phyloP scores from a whole-genome alignment of 1,284 basidiomycete species.

The Ganoderma lucidum region DNA sequence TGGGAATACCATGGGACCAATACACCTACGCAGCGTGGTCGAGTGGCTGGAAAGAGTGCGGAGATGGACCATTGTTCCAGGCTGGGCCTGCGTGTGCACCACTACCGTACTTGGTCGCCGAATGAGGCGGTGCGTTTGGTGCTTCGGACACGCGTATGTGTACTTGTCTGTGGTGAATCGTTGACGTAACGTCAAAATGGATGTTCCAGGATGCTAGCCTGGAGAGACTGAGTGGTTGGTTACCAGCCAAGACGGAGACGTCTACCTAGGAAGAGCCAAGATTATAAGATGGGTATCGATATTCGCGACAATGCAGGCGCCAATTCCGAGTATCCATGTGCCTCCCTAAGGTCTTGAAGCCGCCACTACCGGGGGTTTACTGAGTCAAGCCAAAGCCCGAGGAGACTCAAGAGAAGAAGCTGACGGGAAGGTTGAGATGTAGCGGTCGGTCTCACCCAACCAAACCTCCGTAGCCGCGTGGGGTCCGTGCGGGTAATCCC shows the following conservation, averaged over 20 bases:
- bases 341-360: neutral
- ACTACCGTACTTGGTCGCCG: neutral
- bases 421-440: neutral
- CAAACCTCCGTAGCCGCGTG: no score
- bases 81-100: neutral
- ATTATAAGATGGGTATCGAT: neutral
- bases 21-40: neutral
- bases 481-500: neutral
- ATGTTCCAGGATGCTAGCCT: neutral
- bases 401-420: neutral
- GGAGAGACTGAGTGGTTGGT: neutral
- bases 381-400: neutral
- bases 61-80: neutral
- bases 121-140: neutral
- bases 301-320: neutral
- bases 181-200: neutral
- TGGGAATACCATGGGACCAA: neutral
- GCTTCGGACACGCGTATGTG: neutral
- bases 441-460: neutral
- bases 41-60: neutral
- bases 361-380: neutral
- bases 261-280: neutral
- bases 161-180: neutral
- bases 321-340: neutral
- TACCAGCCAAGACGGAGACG: neutral